phyloP scores from a whole-genome alignment of 352 stramenopile species.

The Lagenidium sp. region DNA sequence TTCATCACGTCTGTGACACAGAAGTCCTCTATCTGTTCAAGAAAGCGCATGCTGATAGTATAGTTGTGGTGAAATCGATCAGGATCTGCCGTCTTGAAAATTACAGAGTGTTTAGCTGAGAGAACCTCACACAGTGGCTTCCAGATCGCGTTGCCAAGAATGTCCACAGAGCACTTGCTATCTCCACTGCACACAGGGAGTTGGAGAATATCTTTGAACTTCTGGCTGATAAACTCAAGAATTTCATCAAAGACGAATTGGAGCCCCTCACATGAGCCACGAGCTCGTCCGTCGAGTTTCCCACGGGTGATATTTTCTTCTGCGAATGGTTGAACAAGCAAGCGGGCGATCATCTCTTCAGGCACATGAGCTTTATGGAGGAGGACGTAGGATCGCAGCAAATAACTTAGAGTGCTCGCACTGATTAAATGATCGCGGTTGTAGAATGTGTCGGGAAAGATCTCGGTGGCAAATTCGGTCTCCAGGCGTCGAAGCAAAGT shows the following conservation, averaged over 20 bases:
- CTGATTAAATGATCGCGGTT: conserved; percentile 70
- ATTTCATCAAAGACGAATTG: conserved; percentile 64
- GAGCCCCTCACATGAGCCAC: conserved; percentile 72
- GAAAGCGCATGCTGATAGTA: conserved; percentile 65
- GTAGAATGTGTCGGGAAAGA: conserved; percentile 85
- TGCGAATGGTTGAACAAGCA: conserved; percentile 70
- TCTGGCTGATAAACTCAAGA: conserved; percentile 60
- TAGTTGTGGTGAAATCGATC: conserved; percentile 81
- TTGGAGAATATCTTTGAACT: conserved; percentile 49
- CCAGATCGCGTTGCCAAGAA: conserved; percentile 78
- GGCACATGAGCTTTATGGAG: conserved; percentile 67
- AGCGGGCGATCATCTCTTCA: conserved; percentile 71
- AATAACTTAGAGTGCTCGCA: conserved; percentile 43
- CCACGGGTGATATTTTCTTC: conserved; percentile 71
- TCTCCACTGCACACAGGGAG: conserved; percentile 62
- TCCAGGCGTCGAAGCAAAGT: conserved; percentile 62
- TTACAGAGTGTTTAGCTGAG: conserved; percentile 56
- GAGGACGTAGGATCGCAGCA: conserved; percentile 68
- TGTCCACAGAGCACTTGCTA: conserved; percentile 57
- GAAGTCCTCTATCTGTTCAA: conserved; percentile 43
- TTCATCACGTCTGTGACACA: conserved; percentile 51
- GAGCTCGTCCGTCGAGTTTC: conserved; percentile 59
- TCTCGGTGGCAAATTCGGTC: conserved; percentile 79
- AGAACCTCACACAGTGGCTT: conserved; percentile 65
- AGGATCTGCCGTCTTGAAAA: conserved; percentile 75